A percentile compares a stretch with the other conserved stretches of the same genome.
Evolutionary conservation across 805 yeast genomes (phyloP).

Genomic region (Metschnikowia anglica): DNA sequence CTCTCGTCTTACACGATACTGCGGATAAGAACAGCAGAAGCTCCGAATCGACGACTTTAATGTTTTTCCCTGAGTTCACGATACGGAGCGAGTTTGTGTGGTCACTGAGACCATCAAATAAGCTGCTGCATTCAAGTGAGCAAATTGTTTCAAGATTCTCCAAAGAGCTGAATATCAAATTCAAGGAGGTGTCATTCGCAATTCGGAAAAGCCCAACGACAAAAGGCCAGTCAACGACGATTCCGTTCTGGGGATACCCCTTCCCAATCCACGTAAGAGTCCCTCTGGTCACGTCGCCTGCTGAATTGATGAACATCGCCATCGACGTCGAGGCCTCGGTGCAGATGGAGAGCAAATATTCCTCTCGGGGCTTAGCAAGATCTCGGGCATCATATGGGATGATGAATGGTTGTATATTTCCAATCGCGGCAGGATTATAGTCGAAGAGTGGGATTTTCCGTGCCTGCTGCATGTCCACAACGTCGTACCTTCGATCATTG

Average conservation of each 20-base stretch:
- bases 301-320: slow-evolving; percentile 40
- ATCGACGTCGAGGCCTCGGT: slow-evolving; percentile 35
- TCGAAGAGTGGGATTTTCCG: slow-evolving; percentile 38
- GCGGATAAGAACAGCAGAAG: slow-evolving; percentile 13
- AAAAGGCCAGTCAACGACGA: slow-evolving; percentile 39
- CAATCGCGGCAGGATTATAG: slow-evolving; percentile 19
- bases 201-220: slow-evolving; percentile 30
- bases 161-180: slow-evolving; percentile 27
- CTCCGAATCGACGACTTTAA: slow-evolving; percentile 9
- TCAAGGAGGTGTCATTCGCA: slow-evolving; percentile 4
- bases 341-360: slow-evolving; percentile 34
- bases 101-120: background rate
- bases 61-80: slow-evolving; percentile 1
- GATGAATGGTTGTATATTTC: slow-evolving; percentile 11
- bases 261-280: slow-evolving; percentile 38
- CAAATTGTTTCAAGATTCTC: slow-evolving; percentile 22
- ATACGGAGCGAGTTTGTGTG: background rate
- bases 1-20: slow-evolving; percentile 4
- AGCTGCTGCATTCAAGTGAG: background rate
- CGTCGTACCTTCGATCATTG: slow-evolving; percentile 33
- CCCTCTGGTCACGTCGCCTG: slow-evolving; percentile 44
- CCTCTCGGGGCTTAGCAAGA: slow-evolving; percentile 21
- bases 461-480: slow-evolving; percentile 35
- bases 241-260: slow-evolving; percentile 38
- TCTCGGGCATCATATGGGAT: slow-evolving; percentile 19